phyloP scores from a whole-genome alignment of 129 eudicot species.

The carrot (Daucus carota) region DH1_v3.0 NC_030381.2:49902501-49903000 shows the following conservation, averaged over 20 bases:
- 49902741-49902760: conserved; percentile 26
- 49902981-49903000: background rate
- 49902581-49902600: background rate
- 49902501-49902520: background rate
- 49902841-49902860: background rate
- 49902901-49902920: conserved; percentile 86
- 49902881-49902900: conserved; percentile 53
- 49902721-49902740: conserved; percentile 54
- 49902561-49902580: background rate
- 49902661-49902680: conserved; percentile 67
- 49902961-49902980: background rate
- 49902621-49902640: conserved; percentile 84
- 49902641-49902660: conserved; percentile 99
- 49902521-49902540: background rate
- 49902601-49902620: conserved; percentile 46
- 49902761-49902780: background rate
- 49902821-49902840: background rate
- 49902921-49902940: conserved; percentile 76
- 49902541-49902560: background rate
- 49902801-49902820: background rate
- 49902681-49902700: conserved; percentile 44
- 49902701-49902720: conserved; percentile 61
- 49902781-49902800: background rate
- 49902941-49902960: background rate
- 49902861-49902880: conserved; percentile 47